A percentile compares a stretch with the other conserved stretches of the same genome.
Conservation (phyloP, 331 rosid genomes). For the Quercus phellos region DNA sequence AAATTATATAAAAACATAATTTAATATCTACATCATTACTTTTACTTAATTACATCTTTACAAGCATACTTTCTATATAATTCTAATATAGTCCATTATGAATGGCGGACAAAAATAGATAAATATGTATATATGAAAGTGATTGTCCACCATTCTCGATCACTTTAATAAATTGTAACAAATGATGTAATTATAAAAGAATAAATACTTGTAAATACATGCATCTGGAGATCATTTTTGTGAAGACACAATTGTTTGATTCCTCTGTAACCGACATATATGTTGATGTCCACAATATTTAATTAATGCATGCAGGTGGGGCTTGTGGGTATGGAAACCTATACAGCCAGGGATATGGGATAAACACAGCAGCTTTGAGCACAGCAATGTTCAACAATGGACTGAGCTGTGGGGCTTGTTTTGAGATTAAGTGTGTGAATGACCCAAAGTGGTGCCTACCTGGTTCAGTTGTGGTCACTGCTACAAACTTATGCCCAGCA, state of each 20-base stretch:
- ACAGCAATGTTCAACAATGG: constrained; percentile 66
- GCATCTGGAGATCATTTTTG: too few species aligned
- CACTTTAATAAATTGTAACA: too few species aligned
- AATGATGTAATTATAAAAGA: too few species aligned
- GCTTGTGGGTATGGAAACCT: constrained; percentile 78
- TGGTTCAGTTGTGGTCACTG: constrained; percentile 54
- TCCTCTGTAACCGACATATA: neutral
- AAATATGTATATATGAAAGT: too few species aligned
- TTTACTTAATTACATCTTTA: too few species aligned
- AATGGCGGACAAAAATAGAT: too few species aligned
- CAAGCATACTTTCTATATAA: too few species aligned
- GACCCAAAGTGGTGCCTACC: constrained; percentile 58
- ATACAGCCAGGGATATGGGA: constrained; percentile 66
- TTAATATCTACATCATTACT: too few species aligned
- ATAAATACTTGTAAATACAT: too few species aligned
- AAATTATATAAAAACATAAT: too few species aligned
- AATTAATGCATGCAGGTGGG: constrained; percentile 41
- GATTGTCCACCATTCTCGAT: fast-evolving
- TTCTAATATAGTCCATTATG: too few species aligned
- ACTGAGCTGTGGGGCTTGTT: constrained; percentile 66
- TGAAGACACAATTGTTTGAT: neutral
- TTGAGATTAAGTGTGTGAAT: constrained; percentile 49
- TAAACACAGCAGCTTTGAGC: constrained; percentile 68
- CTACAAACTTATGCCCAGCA: constrained; percentile 76
- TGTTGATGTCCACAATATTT: neutral